phyloP scores from a whole-genome alignment of 495 filamentous ascomycete genomes.

The Opeltia flavorubescens region DNA sequence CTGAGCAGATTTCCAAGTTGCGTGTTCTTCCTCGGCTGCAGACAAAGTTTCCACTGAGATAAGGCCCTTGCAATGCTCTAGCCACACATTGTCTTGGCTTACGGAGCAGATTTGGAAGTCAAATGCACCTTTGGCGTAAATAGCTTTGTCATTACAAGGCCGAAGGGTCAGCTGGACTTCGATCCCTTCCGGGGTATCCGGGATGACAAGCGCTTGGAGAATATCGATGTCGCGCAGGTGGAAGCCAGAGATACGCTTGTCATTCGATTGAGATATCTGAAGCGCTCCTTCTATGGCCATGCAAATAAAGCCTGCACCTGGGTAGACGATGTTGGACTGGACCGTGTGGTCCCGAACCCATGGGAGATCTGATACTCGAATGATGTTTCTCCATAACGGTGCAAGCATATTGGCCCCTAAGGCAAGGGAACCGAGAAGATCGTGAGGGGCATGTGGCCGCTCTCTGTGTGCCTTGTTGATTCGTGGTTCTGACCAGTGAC shows the following conservation, averaged over 20 bases:
- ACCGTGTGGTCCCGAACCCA: conserved; percentile 36
- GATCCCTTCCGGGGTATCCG: background rate
- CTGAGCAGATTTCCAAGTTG: background rate
- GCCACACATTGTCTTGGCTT: conserved; percentile 13
- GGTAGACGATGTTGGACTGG: conserved; percentile 26
- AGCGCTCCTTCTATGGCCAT: conserved; percentile 42
- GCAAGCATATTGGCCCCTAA: conserved; percentile 21
- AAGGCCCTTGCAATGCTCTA: conserved; percentile 15
- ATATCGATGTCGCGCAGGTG: background rate
- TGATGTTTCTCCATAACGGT: conserved; percentile 25
- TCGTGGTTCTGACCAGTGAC: conserved; percentile 32
- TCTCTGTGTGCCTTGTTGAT: conserved; percentile 27
- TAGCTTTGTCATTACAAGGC: conserved; percentile 4
- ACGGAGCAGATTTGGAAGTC: conserved; percentile 18
- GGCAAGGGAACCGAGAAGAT: conserved; percentile 27
- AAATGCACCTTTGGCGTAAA: conserved; percentile 15
- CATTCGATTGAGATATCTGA: background rate
- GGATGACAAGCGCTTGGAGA: background rate
- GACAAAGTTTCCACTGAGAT: conserved; percentile 2
- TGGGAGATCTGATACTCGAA: conserved; percentile 24
- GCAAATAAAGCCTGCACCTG: conserved; percentile 38
- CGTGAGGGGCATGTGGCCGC: conserved; percentile 27
- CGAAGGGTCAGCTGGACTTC: conserved; percentile 10
- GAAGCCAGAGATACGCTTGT: background rate
- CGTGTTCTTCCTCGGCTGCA: background rate